A percentile compares a stretch with the other conserved stretches of the same genome.
phyloP scores from a whole-genome alignment of 2,329 filamentous ascomycete species.

The Fusarium haematococcum region DNA sequence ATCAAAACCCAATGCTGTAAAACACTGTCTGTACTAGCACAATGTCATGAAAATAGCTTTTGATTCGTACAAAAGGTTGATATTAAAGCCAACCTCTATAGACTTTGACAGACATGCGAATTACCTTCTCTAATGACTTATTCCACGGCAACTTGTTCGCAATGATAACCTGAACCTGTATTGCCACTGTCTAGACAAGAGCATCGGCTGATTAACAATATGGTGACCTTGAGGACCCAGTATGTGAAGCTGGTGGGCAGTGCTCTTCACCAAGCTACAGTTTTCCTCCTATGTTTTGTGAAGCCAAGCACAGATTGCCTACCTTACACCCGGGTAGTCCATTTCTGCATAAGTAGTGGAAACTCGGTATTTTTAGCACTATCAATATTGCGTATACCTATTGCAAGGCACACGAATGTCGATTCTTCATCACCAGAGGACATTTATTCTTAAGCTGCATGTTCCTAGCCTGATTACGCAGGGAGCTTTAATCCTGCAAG shows the following conservation, averaged over 20 bases:
- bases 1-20: too few species aligned
- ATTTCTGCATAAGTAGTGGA: background rate
- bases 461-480: background rate
- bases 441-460: background rate
- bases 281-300: too few species aligned
- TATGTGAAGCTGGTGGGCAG: too few species aligned
- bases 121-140: too few species aligned
- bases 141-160: background rate
- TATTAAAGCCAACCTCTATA: background rate
- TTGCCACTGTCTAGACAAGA: too few species aligned
- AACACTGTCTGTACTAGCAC: background rate
- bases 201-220: too few species aligned
- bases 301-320: too few species aligned
- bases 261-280: too few species aligned
- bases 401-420: background rate
- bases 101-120: too few species aligned
- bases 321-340: background rate
- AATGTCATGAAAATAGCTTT: background rate
- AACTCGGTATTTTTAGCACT: background rate
- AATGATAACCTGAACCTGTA: background rate
- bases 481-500: conserved; percentile 25
- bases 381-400: background rate
- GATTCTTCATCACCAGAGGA: background rate
- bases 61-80: background rate
- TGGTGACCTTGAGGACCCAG: too few species aligned